Conservation (phyloP, 116 monocot genomes). For the Zostera marina region DNA sequence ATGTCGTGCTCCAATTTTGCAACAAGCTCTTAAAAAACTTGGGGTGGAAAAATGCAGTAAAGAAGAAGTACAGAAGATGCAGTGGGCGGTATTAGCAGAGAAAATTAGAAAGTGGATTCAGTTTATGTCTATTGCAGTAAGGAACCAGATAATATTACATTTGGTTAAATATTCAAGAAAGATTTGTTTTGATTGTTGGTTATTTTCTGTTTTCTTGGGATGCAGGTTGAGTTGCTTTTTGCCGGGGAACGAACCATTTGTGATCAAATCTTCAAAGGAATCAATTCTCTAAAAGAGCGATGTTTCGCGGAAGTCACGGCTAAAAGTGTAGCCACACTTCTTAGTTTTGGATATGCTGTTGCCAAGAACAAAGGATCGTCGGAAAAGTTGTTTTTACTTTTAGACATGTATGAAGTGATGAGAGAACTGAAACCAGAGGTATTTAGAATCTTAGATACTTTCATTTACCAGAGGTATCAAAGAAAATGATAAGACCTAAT, state of each 20-base stretch:
- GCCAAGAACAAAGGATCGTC: conserved; percentile 84
- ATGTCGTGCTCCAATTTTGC: conserved; percentile 49
- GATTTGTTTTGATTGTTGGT: background rate
- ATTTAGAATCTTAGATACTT: conserved; percentile 7
- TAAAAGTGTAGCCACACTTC: conserved; percentile 46
- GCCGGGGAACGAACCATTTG: conserved; percentile 72
- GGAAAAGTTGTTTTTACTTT: conserved; percentile 81
- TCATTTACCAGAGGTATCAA: background rate
- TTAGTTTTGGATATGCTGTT: conserved; percentile 88
- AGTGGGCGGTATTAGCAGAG: conserved; percentile 76
- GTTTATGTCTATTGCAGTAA: conserved; percentile 89
- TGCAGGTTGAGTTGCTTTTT: conserved; percentile 92
- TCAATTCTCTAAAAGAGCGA: conserved; percentile 38
- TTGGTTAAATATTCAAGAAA: background rate
- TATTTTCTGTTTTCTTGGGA: background rate
- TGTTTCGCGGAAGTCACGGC: conserved; percentile 73
- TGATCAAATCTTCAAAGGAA: conserved; percentile 73
- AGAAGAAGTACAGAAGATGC: conserved; percentile 96
- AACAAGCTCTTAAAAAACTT: conserved; percentile 55
- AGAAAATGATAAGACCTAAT: background rate
- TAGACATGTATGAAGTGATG: conserved; percentile 96
- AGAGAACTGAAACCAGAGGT: conserved; percentile 70
- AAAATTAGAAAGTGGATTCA: conserved; percentile 97
- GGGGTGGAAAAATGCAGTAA: conserved; percentile 86
- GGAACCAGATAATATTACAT: conserved; percentile 4